Conservation (phyloP, 2,329 filamentous ascomycete genomes). For the Xylaria sp. region DNA sequence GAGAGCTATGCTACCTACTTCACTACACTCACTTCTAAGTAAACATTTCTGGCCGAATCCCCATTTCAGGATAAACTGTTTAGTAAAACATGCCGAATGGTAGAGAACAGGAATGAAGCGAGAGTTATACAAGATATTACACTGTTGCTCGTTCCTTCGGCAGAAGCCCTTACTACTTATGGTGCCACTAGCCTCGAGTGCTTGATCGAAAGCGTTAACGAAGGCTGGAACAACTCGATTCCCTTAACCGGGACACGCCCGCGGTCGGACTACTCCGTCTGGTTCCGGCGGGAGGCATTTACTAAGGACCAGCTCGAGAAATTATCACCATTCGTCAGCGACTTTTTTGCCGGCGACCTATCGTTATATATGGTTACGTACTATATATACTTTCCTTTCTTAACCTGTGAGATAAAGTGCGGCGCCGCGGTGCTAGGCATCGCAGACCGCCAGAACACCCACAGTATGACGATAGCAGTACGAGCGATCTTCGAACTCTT, state of each 20-base stretch:
- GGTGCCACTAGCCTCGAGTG: constrained; percentile 39
- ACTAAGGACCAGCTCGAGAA: constrained; percentile 49
- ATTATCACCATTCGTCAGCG: constrained; percentile 46
- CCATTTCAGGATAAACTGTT: constrained; percentile 49
- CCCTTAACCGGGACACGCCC: constrained; percentile 39
- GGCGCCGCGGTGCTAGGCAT: constrained; percentile 45
- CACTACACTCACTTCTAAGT: not conserved
- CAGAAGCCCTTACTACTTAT: constrained; percentile 41
- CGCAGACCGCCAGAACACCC: constrained; percentile 48
- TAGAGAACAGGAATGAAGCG: constrained; percentile 45
- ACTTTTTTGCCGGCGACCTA: constrained; percentile 39
- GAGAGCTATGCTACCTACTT: constrained; percentile 39
- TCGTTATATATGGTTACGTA: constrained; percentile 53
- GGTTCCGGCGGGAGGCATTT: constrained; percentile 50
- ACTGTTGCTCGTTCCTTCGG: constrained; percentile 47
- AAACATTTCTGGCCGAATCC: constrained; percentile 38
- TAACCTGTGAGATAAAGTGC: constrained; percentile 55
- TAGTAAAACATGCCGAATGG: constrained; percentile 40
- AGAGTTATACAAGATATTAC: constrained; percentile 47
- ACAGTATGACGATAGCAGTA: constrained; percentile 49
- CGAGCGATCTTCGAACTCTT: constrained; percentile 49
- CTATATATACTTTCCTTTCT: constrained; percentile 56
- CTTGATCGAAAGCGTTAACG: constrained; percentile 49
- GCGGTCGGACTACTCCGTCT: constrained; percentile 52
- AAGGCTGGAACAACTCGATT: constrained; percentile 49